Evolutionary conservation across 306 rosid species (phyloP).

Genomic region (Acacia acuminata): DNA sequence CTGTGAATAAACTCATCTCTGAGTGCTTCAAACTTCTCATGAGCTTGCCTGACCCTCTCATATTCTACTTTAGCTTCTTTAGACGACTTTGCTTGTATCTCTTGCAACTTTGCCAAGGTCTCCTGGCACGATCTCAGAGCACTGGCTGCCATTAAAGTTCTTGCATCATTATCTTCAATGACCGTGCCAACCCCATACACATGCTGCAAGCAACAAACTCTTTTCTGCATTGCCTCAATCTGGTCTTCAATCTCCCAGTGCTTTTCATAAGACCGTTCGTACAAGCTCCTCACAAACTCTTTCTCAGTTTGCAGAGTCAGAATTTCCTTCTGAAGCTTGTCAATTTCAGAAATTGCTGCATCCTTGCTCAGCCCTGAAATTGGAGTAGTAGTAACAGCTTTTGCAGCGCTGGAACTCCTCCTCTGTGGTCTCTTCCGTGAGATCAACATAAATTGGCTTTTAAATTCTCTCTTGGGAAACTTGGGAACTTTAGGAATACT

Average conservation of each 20-base stretch:
- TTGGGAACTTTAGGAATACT: slow-evolving; percentile 65
- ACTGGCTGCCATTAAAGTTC: slow-evolving; percentile 74
- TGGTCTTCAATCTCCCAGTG: slow-evolving; percentile 75
- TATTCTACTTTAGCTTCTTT: slow-evolving; percentile 62
- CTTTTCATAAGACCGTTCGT: slow-evolving; percentile 64
- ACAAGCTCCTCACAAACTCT: slow-evolving; percentile 84
- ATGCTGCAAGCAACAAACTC: slow-evolving; percentile 65
- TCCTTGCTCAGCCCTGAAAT: slow-evolving; percentile 64
- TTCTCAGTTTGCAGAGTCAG: slow-evolving; percentile 78
- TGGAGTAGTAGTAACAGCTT: slow-evolving; percentile 22
- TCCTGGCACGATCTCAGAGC: slow-evolving; percentile 81
- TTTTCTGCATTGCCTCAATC: slow-evolving; percentile 65
- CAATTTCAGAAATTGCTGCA: slow-evolving; percentile 66
- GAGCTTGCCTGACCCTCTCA: slow-evolving; percentile 47
- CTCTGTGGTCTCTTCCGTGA: slow-evolving; percentile 47
- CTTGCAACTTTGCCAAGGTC: slow-evolving; percentile 58
- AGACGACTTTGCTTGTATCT: slow-evolving; percentile 48
- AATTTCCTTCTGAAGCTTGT: slow-evolving; percentile 76
- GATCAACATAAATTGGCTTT: slow-evolving; percentile 54
- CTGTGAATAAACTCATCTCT: slow-evolving; percentile 42
- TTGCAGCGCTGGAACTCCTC: slow-evolving; percentile 38
- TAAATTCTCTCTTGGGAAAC: slow-evolving; percentile 45
- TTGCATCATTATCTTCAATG: slow-evolving; percentile 80
- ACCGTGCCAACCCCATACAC: slow-evolving; percentile 55
- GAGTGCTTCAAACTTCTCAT: slow-evolving; percentile 48